Conservation (phyloP, 179 eudicot species). For the Corrigiola litoralis region DNA sequence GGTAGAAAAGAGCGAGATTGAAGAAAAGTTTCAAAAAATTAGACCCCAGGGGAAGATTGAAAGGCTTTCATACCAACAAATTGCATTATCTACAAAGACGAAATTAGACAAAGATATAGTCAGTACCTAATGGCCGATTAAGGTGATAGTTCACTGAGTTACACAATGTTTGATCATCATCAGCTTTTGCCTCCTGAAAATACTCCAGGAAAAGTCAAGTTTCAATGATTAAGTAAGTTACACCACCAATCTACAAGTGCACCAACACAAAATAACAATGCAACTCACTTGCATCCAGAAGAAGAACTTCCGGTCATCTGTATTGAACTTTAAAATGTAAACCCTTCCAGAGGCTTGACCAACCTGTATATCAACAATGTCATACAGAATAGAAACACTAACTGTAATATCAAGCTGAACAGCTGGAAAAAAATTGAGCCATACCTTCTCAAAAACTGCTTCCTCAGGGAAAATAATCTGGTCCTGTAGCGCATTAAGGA, state of each 20-base stretch:
- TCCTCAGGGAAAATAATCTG: slow-evolving; percentile 92
- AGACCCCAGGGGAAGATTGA: neutral
- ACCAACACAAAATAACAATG: neutral
- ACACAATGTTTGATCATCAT: slow-evolving; percentile 66
- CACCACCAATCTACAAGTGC: neutral
- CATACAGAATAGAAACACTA: neutral
- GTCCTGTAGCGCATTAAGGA: slow-evolving; percentile 66
- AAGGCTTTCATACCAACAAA: neutral
- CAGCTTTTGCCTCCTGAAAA: slow-evolving; percentile 77
- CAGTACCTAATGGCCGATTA: slow-evolving; percentile 77
- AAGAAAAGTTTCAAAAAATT: too few relatives aligned
- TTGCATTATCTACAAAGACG: neutral
- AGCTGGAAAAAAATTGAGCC: neutral
- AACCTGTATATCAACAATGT: slow-evolving; percentile 43
- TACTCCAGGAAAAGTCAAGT: slow-evolving; percentile 13
- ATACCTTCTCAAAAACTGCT: slow-evolving; percentile 93
- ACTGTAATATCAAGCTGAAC: neutral
- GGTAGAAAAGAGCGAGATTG: too few relatives aligned
- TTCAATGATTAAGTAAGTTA: neutral
- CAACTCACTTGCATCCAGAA: slow-evolving; percentile 95
- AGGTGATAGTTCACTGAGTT: slow-evolving; percentile 70
- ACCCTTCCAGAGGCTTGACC: slow-evolving; percentile 91
- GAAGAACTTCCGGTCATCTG: slow-evolving; percentile 90
- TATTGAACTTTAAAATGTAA: slow-evolving; percentile 78
- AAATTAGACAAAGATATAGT: neutral